Base-by-base conservation (phyloP, 306 rosid genomes). In the Sechiopsis laciniata region DNA sequence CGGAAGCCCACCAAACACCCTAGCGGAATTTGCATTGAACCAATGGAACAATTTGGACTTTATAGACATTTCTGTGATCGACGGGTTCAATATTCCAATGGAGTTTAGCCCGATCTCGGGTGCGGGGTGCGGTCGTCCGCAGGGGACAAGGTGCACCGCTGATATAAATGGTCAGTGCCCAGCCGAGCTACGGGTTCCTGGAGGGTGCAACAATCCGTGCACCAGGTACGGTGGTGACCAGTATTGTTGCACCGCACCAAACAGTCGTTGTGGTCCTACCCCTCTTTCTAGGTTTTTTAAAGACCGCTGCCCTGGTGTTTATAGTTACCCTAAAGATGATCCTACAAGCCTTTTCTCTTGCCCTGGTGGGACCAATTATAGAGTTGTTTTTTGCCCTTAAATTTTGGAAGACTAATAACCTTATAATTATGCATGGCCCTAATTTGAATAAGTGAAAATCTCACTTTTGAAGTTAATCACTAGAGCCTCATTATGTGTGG, bases 131-230 rank as follows among this genome's bases (percentile, higher is more conserved):
- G 71, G 71, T 46, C 82, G 80, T 76, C 48, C 75, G 81, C 2
- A 55, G 46, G 16, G 53, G 5, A 6, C 3, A 5, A 37, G 22
- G 6, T 87, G 96, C 66, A 78, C 57, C 0, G 87, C 78, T 0
- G 81, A 87, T 24, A 86, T 91, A 50, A 84, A 57, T 10, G 82
- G 75, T 0, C 85, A 89, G 64, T 91, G 96, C 17, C 97, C 94
- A 0, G 13, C 5, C 1, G 50, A 74, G 57, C 19, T 91, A 58
- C 82, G 73, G 32, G 80, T 80, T 40, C 45, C 54, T 0, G 89
- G 87, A 1, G 94, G 97, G 0, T 91, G 97, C 35, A 77, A 85
- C 54, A 80, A 79, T 32, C 83, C 91, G 0, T 87, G 96, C 68
- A 87, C 78, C 0, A 78, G 70, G 19, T 85, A 82, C 40, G 79